Base-by-base conservation (phyloP, 1,139 yeast species). In the Suhomyces yuchorum region DNA sequence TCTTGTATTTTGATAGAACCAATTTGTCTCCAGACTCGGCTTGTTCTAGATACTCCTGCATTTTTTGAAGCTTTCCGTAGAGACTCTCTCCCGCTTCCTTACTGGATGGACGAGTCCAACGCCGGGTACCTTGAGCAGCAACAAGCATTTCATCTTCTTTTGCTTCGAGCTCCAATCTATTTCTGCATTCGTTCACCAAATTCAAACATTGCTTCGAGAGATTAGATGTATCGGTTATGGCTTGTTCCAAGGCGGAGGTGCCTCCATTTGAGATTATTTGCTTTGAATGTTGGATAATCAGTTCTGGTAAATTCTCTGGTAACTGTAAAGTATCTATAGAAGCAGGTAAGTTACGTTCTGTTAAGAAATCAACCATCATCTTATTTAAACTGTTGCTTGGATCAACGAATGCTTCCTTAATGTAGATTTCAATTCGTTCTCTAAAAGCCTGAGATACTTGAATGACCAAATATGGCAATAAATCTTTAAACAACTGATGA, bases 371-470 rank as follows among this genome's bases (percentile, higher is more conserved):
- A 24, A 73, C 73, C 45, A 86, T 62, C 47, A 79, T 65, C 28
- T 71, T 71, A 42, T 80, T 78, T 40, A 87, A 63, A 3, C 77
- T 68, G 28, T 72, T 73, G 1, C 85, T 60, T 0, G 91, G 90
- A 3, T 70, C 67, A 1, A 73, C 63, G 23, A 90, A 63, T 44
- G 77, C 75, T 30, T 73, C 74, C 15, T 68, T 61, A n/a, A 87
- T 69, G 58, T 77, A 87, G 5, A 68, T 71, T 15, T 81, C 81
- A 50, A 84, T 83, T 55, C 92, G 74, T 51, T 85, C 91, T 47
- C 80, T 75, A 58, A 82, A 87, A 0, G 93, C 86, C 47, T 80
- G 82, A 1, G 88, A 81, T 2, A 82, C 77, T 56, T 86, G 88
- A 44, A 88, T 78, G 2, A 89, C 78, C 7, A 77, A 68, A 53